Conservation (phyloP, 352 stramenopile genomes). For the Phytophthora agathidicida region DNA sequence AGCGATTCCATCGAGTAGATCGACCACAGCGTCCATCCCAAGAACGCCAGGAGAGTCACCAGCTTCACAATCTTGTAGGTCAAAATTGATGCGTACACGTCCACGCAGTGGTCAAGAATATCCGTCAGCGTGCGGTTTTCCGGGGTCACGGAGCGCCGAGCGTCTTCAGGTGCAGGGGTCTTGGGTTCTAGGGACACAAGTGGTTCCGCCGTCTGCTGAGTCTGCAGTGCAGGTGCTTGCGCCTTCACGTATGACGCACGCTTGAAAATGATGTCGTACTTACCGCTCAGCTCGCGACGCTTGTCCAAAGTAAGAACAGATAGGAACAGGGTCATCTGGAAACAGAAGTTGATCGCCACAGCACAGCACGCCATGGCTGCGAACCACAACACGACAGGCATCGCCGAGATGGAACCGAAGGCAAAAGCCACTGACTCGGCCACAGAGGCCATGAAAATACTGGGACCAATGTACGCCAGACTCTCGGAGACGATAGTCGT, state of each 20-base stretch:
- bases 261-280: constrained; percentile 60
- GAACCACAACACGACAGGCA: constrained; percentile 75
- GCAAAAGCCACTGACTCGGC: constrained; percentile 60
- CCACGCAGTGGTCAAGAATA: constrained; percentile 47
- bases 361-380: constrained; percentile 62
- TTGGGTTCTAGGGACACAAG: constrained; percentile 40
- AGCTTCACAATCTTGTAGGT: constrained; percentile 57
- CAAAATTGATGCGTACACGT: constrained; percentile 55
- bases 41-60: constrained; percentile 52
- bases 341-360: constrained; percentile 62
- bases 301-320: constrained; percentile 71
- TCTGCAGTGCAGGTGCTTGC: constrained; percentile 19
- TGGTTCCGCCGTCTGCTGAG: constrained; percentile 23
- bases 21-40: constrained; percentile 49
- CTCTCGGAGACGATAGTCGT: constrained; percentile 45
- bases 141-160: constrained; percentile 8
- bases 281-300: constrained; percentile 57
- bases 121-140: constrained; percentile 29
- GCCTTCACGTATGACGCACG: constrained; percentile 20
- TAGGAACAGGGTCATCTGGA: constrained; percentile 71
- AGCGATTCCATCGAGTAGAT: constrained; percentile 61
- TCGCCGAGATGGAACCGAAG: constrained; percentile 63
- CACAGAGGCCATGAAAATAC: constrained; percentile 68
- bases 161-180: constrained; percentile 24
- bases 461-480: constrained; percentile 60